These are phyloP conservation scores for Penicillium desertorum DNA, from an alignment of 495 filamentous ascomycete species.

Conservation along the genomic window DNA sequence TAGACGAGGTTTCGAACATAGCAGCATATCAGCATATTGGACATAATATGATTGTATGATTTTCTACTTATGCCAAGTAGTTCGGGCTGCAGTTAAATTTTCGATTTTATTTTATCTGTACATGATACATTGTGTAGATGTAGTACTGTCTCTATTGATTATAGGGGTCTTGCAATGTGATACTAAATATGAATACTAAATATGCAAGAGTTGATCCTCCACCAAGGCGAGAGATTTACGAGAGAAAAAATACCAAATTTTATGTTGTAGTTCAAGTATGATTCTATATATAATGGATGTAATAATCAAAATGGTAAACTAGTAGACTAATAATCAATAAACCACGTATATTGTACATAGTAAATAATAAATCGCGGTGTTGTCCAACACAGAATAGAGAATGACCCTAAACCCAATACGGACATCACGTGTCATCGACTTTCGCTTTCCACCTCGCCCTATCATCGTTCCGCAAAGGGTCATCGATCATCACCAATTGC, in stretches of 20 bases:
- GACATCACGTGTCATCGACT: conserved; percentile 26
- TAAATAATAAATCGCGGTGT: not conserved
- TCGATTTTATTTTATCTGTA: not conserved
- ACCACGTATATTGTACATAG: too few species aligned
- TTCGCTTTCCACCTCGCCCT: conserved; percentile 32
- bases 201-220: not conserved
- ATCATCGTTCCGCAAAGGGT: conserved; percentile 30
- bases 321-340: not conserved
- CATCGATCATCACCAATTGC: conserved; percentile 37
- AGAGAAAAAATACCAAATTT: not conserved
- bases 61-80: not conserved
- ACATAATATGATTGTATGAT: conserved; percentile 15
- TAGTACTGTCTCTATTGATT: not conserved
- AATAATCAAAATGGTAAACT: not conserved
- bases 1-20: not conserved
- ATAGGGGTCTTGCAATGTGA: not conserved
- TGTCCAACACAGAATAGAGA: not conserved
- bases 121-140: not conserved
- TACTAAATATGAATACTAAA: not conserved
- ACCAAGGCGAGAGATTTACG: too few species aligned
- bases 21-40: not conserved
- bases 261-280: not conserved
- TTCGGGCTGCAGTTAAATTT: not conserved
- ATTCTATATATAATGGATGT: not conserved
- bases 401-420: conserved; percentile 23